Percentiles rank a stretch among this genome's conserved stretches.
Evolutionary conservation across 164 flowering plant species (phyloP).

Genomic region (Tetrastigma voinierianum): DNA sequence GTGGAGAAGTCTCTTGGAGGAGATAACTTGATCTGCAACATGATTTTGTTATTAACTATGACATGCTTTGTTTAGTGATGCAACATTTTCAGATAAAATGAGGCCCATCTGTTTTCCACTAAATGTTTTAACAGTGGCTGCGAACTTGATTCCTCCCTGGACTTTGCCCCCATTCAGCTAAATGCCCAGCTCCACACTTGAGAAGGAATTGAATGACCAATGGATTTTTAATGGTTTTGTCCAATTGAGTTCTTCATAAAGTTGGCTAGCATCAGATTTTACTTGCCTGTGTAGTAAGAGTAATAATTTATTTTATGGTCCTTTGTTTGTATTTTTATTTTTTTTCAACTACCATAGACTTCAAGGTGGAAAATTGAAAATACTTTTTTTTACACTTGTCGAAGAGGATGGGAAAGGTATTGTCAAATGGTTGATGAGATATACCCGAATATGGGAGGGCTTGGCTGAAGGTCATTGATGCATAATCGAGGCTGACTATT

Average conservation of each 20-base stretch:
- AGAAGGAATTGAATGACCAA: no score
- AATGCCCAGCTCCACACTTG: no score
- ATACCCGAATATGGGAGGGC: conserved; percentile 29
- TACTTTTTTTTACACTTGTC: background rate
- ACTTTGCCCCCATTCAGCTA: no score
- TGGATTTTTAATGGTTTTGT: no score
- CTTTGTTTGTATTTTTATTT: no score
- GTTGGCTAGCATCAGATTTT: no score
- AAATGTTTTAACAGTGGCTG: background rate
- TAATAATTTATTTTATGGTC: no score
- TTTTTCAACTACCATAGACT: no score
- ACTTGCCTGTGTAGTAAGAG: no score
- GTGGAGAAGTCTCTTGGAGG: conserved; percentile 36
- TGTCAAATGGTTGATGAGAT: conserved; percentile 43
- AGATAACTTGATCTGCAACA: conserved; percentile 24
- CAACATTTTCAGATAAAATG: background rate
- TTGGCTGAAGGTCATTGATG: conserved; percentile 54
- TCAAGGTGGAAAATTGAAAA: no score
- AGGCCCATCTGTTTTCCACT: background rate
- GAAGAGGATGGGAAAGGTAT: conserved; percentile 18
- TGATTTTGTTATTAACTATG: conserved; percentile 28
- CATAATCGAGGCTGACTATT: conserved; percentile 30
- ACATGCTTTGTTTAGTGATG: conserved; percentile 30
- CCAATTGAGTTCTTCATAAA: no score
- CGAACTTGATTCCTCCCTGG: no score